Conservation (phyloP, 768 basidiomycete genomes). For the Chalciporus piperatus region DNA sequence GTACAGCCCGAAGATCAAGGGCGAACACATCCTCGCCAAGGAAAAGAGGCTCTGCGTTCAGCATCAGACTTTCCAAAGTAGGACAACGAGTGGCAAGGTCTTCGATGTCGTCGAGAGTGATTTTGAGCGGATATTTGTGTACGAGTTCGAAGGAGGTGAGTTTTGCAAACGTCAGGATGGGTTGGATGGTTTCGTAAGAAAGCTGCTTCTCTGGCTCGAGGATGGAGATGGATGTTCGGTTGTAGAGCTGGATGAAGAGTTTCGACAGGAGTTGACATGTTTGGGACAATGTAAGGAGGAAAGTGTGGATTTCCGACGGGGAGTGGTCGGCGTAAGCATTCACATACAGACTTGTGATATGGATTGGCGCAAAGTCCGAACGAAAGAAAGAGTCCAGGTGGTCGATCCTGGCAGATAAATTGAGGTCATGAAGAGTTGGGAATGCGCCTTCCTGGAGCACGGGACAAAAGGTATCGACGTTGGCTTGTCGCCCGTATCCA, state of each 20-base stretch:
- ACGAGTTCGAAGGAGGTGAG: constrained; percentile 33
- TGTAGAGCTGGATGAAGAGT: constrained; percentile 39
- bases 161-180: constrained; percentile 32
- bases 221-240: constrained; percentile 13
- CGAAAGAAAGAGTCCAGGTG: constrained; percentile 47
- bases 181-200: constrained; percentile 35
- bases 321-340: constrained; percentile 47
- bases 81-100: constrained; percentile 46
- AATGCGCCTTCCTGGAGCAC: constrained; percentile 47
- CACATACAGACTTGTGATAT: constrained; percentile 50
- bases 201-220: constrained; percentile 27
- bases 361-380: constrained; percentile 43
- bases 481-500: constrained; percentile 44
- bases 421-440: constrained; percentile 51
- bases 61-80: constrained; percentile 39
- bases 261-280: constrained; percentile 46
- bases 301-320: constrained; percentile 38
- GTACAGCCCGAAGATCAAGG: constrained; percentile 38
- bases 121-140: constrained; percentile 28
- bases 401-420: constrained; percentile 42
- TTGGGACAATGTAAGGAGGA: constrained; percentile 45
- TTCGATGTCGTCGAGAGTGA: constrained; percentile 44
- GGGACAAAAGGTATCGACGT: constrained; percentile 46
- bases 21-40: constrained; percentile 10
- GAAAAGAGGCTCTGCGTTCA: constrained; percentile 47